phyloP scores from a whole-genome alignment of 306 rosid genomes.

The Albizia julibrissin region DNA sequence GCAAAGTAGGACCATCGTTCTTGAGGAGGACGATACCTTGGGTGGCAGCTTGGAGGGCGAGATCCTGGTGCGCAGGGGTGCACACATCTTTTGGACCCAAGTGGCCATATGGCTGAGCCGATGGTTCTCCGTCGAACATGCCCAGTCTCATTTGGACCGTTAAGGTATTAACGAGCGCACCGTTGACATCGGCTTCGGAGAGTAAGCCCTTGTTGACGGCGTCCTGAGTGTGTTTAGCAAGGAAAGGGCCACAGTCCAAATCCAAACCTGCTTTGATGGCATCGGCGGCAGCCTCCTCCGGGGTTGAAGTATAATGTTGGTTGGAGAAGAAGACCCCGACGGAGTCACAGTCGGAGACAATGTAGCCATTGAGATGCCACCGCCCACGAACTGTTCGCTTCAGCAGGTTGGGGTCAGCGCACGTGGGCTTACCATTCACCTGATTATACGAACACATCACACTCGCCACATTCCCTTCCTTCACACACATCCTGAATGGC shows the following conservation, averaged over 20 bases:
- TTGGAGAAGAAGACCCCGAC: conserved; percentile 68
- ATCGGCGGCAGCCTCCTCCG: conserved; percentile 88
- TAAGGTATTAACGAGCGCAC: conserved; percentile 57
- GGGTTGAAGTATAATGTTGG: conserved; percentile 81
- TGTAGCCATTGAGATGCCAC: conserved; percentile 86
- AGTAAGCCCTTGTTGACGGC: conserved; percentile 63
- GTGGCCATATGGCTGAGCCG: conserved; percentile 50
- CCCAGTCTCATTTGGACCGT: conserved; percentile 83
- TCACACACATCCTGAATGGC: conserved; percentile 82
- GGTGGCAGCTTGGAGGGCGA: conserved; percentile 72
- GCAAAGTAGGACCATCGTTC: conserved; percentile 58
- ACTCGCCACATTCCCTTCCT: conserved; percentile 84
- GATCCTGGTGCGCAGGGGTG: conserved; percentile 58
- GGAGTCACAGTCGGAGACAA: conserved; percentile 87
- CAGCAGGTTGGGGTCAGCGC: conserved; percentile 80
- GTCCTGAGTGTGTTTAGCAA: conserved; percentile 57
- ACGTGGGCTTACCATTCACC: conserved; percentile 89
- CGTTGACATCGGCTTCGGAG: conserved; percentile 48
- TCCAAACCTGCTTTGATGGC: conserved; percentile 94
- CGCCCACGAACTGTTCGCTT: conserved; percentile 60
- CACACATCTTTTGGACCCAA: conserved; percentile 78
- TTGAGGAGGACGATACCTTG: conserved; percentile 84
- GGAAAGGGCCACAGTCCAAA: conserved; percentile 83
- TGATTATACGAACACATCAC: conserved; percentile 92
- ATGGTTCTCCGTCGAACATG: conserved; percentile 71